Base-by-base conservation (phyloP, 129 eudicot genomes). In the Glebionis coronaria region DNA sequence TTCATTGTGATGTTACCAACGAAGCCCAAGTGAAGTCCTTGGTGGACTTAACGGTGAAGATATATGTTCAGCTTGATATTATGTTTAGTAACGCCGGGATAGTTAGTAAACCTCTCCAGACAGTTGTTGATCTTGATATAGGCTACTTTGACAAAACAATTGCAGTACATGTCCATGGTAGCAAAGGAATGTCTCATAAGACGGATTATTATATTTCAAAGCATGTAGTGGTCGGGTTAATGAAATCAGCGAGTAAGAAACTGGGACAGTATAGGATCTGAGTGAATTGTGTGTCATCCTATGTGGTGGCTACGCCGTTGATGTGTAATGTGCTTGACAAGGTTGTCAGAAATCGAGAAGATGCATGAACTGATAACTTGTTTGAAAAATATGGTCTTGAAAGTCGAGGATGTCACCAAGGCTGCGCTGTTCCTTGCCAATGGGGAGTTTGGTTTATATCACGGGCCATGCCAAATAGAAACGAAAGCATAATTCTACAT, bases 1-100 rank as follows among this genome's bases (percentile, higher is more conserved):
- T 72, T 60, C 69, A 73, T 28, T 78, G 79, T n/a, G 82, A 78
- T n/a, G 79, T 78, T n/a, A n/a, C n/a, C n/a, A n/a, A n/a, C n/a
- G n/a, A n/a, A n/a, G n/a, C n/a, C n/a, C n/a, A n/a, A n/a, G 82
- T 78, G 54, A 66, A 67, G 19, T 13, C 75, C 6, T 16, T 73
- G 68, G 79, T 78, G n/a, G 67, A 72, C 18, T 68, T 18, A 12
- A 73, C 82, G 3, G 46, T 78, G 2, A 4, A 28, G 13, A 53
- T 1, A 2, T 45, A 78, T 52, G 79, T 68, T 49, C 70, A 55
- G 14, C 78, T 78, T 0, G 79, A 78, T 25, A n/a, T n/a, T n/a
- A n/a, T n/a, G n/a, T n/a, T n/a, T n/a, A n/a, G n/a, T n/a, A n/a
- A n/a, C n/a, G n/a, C n/a, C n/a, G n/a, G n/a, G n/a, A n/a, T n/a